Percentiles rank a stretch among this genome's conserved stretches.
Evolutionary conservation across 225 moss, liverwort and hornwort species (phyloP).

Genomic region (Sphagnum tenellum): DNA sequence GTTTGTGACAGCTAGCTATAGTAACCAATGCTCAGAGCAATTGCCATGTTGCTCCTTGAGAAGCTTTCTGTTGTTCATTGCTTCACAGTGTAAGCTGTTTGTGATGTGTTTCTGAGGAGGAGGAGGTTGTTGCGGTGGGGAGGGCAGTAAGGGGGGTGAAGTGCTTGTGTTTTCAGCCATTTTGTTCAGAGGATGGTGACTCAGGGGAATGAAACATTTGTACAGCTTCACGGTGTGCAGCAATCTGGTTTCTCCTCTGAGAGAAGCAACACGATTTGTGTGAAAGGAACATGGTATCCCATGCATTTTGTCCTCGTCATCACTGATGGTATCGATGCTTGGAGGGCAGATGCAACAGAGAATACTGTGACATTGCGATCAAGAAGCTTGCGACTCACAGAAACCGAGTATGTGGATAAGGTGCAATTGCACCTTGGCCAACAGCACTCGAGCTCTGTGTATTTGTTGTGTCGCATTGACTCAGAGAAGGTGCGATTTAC

Average conservation of each 20-base stretch:
- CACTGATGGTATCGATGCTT: constrained; percentile 30
- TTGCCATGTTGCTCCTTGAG: too few relatives aligned
- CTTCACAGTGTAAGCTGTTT: too few relatives aligned
- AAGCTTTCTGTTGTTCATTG: too few relatives aligned
- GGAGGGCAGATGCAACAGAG: constrained; percentile 26
- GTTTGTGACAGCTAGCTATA: too few relatives aligned
- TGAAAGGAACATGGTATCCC: constrained; percentile 45
- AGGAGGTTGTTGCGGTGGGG: too few relatives aligned
- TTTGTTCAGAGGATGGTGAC: too few relatives aligned
- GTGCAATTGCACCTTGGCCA: constrained; percentile 25
- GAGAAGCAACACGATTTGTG: constrained; percentile 13
- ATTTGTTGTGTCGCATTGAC: constrained; percentile 19
- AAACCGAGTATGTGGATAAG: constrained; percentile 34
- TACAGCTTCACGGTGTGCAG: constrained; percentile 32
- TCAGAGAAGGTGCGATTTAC: constrained; percentile 18
- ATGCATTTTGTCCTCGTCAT: constrained; percentile 28
- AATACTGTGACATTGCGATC: constrained; percentile 18
- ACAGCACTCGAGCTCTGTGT: constrained; percentile 29
- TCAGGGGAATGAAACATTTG: constrained; percentile 18
- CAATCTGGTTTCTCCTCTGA: constrained; percentile 9
- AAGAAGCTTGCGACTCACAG: constrained; percentile 19
- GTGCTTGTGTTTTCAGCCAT: too few relatives aligned
- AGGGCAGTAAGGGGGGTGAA: too few relatives aligned
- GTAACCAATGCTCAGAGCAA: too few relatives aligned
- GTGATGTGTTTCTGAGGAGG: too few relatives aligned